Base-by-base conservation (phyloP, 2,329 filamentous ascomycete genomes). In the Drechslerella coelobrocha region DNA sequence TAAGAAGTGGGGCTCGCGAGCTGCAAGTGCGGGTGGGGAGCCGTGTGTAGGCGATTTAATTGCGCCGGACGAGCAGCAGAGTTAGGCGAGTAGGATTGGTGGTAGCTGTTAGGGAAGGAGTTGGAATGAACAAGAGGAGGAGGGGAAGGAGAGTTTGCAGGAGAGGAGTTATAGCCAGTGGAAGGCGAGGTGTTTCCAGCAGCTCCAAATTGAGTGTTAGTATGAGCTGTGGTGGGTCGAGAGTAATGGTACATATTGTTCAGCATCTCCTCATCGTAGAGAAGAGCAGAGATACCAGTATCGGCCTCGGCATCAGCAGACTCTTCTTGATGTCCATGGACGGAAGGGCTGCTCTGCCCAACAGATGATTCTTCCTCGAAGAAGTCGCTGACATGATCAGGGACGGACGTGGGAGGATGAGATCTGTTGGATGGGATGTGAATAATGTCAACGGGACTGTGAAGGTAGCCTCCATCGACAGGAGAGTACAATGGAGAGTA, bases 211-310 rank as follows among this genome's bases (percentile, higher is more conserved):
- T 71, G 66, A n/a, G 45, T 31, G 43, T 71, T 71, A 17, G 59
- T 60, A 27, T 71, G 66, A 10, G 66, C 59, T 37, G 66, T 71
- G 17, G 39, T 71, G 41, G 66, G 66, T 45, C 66, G 59, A 27
- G 66, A 71, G 23, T 71, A 71, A 7, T 71, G 66, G 37, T 71
- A 71, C 66, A 71, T 71, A 52, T 71, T 71, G 53, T 63, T 71
- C 41, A 71, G 45, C 59, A 71, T 71, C 26, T 71, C 66, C 53
- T 71, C 66, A 43, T 71, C 66, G 39, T 71, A 71, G 48, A 71
- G 59, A 31, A 71, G 66, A 34, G 66, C 66, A 27, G 66, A 71
- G 57, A 71, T 71, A 14, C 51, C 66, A 37, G 59, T 53, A 55
- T 71, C 66, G 12, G 59, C 59, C 26, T 71, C 59, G 21, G 66